Evolutionary conservation across 1,284 basidiomycete genomes (phyloP), one percentile per base, ranked within the genome.

Genomic region (Boletus coffeatus): DNA sequence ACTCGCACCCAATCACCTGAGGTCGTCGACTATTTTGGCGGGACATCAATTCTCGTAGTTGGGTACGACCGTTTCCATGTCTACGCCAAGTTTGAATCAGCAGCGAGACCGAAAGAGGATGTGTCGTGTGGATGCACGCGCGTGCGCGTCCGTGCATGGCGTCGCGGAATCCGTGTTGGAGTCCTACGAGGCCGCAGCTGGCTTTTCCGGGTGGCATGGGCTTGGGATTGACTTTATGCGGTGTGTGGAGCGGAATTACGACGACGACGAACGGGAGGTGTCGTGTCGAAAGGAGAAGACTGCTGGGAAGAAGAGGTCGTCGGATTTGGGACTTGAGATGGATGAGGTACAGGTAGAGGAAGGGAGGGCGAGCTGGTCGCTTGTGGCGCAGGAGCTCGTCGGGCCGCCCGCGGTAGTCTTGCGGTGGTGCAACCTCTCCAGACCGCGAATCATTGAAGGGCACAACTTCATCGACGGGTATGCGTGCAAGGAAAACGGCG

Each of bases 201-300:
- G 71, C 46, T 72, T 72, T 68, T 74, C 60, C 60, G 73, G 71
- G 6, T 74, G 70, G 70, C 64, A 63, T 36, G 73, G 72, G 25
- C 64, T 72, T 41, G 63, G 71, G 10, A 29, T 64, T 18, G 69
- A 59, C 25, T 18, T 62, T 60, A 43, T 59, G 39, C 61, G 52
- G 37, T 18, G 56, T 32, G 21, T 55, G 43, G 25, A 60, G 6
- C 14, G 34, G 21, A 34, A 36, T 13, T 55, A 46, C 9, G 57
- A 46, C 16, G 57, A 41, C 16, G 14, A 34, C 46, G 21, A 10
- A 18, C 59, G 14, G 13, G 18, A 32, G 9, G 64, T 32, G 25
- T 16, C 53, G 39, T 16, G 18, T n/a, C 55, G 36, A n/a, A 43
- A 21, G 21, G 52, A 21, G 7, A 21, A 56, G 18, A 25, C 16